Base-by-base conservation (phyloP, 2,329 filamentous ascomycete genomes). In the Xylaria sp. region DNA sequence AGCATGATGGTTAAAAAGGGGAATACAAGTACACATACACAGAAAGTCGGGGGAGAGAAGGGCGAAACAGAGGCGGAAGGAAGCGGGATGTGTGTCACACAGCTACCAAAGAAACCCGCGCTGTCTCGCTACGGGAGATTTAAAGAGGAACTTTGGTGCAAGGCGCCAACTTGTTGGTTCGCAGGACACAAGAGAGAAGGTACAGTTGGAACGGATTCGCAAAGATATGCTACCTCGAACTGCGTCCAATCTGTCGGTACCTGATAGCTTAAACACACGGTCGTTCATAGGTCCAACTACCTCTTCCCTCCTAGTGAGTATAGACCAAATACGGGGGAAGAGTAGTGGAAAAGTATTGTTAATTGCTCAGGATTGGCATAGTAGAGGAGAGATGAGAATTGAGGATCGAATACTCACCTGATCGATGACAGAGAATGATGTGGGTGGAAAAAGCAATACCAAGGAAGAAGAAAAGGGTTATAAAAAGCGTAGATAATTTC, bases 111-210 rank as follows among this genome's bases (percentile, higher is more conserved):
- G 59, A 62, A 48, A 57, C 41, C 25, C 65, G 50, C 57, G 59
- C 37, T 66, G 52, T 68, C 54, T 66, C 32, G 41, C 56, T 34
- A 66, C 69, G 66, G 69, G 56, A 54, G 58, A 18, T 69, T 71
- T 69, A 61, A 66, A 50, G 23, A 55, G 32, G 34, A 34, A 70
- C 66, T 51, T 54, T 63, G 50, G 69, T 71, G 39, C 59, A 63
- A 71, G 69, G 66, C 66, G 66, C 66, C 69, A 63, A 56, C 58
- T 62, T 65, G 37, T 54, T 62, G 66, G 69, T 64, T 71, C 63
- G 63, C 48, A 62, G 55, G 55, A 65, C 60, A 68, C 60, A 54
- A 54, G 44, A 51, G n/a, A 9, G 57, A 34, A n/a, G 41, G 50
- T 25, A 25, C 23, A 44, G 39, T 28, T 4, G 48, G 28, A 44